phyloP scores from a whole-genome alignment of 1,284 basidiomycete genomes.

The Austroboletus niveus region DNA sequence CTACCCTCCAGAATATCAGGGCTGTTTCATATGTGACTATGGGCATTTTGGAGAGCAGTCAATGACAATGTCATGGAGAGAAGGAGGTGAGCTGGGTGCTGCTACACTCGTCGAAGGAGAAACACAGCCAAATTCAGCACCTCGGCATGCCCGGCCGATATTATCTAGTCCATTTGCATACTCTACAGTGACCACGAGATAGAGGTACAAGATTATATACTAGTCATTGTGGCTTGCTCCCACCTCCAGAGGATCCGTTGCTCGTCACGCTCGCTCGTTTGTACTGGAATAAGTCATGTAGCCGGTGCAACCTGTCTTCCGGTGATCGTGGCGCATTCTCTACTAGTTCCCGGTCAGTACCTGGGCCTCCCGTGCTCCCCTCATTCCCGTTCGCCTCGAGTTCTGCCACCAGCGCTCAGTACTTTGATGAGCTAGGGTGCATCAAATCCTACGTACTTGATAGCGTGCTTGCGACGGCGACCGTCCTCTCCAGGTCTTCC shows the following conservation, averaged over 20 bases:
- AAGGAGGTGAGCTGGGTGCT: background rate
- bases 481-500: constrained; percentile 78
- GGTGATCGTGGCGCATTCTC: constrained; percentile 29
- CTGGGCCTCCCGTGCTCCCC: constrained; percentile 26
- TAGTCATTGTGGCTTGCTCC: constrained; percentile 19
- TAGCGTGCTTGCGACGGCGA: constrained; percentile 72
- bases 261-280: constrained; percentile 63
- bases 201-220: constrained; percentile 17
- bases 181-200: constrained; percentile 26
- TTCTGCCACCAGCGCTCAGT: constrained; percentile 41
- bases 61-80: constrained; percentile 24
- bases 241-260: constrained; percentile 50
- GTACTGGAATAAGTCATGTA: constrained; percentile 82
- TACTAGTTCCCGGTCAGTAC: constrained; percentile 20
- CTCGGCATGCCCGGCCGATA: constrained; percentile 3
- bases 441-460: constrained; percentile 54
- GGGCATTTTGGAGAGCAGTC: constrained; percentile 19
- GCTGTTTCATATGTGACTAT: constrained; percentile 55
- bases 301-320: constrained; percentile 65
- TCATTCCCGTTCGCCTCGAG: constrained; percentile 57
- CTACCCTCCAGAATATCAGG: constrained; percentile 76
- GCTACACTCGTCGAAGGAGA: no score
- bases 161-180: constrained; percentile 25
- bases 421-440: constrained; percentile 1
- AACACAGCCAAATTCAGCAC: constrained; percentile 29